Evolutionary conservation across 2,329 filamentous ascomycete genomes (phyloP), one percentile per base, ranked within the genome.

Genomic region (Aureobasidium sp.): DNA sequence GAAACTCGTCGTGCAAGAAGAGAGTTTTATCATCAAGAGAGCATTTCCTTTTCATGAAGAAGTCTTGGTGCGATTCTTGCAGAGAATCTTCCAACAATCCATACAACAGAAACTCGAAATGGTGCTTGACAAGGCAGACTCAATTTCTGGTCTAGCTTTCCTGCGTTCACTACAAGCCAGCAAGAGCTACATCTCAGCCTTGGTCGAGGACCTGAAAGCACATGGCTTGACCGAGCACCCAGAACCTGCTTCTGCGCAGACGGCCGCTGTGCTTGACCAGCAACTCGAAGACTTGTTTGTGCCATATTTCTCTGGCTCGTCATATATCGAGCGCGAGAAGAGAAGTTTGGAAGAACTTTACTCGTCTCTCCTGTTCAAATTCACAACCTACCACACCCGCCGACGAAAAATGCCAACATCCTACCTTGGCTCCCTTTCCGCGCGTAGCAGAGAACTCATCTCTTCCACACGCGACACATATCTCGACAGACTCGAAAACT

Each of bases 1-100:
- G 69, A 91, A 89, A 74, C 88, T 97, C 49, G 91, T 97, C 49
- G 91, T 97, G 75, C 93, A 97, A 72, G 93, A 97, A 70, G 94
- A 99, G 71, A 97, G 93, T 11, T 90, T 91, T 67, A 96, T 97
- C 73, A 97, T 99, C 73, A 96, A 94, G 74, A 86, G 91, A 57
- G 93, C 94, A 0, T 99, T 99, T 71, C 94, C 94, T 0, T 97
- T 92, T 73, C 93, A 96, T 68, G 94, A 99, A 69, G 92, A 93
- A 64, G 94, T 99, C 1, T 79, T 99, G 56, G 87, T 87, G 66
- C 93, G 93, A 69, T 99, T 99, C 69, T 82, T 99, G 57, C 94
- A 99, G 75, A 84, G 94, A 67, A 88, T 99, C 12, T 99, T 99
- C 71, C 94, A 99, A 72, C 94, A 99, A 75, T 97, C 93, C 17